Conservation (phyloP, 164 flowering plant species). For the Annona squamosa region DNA sequence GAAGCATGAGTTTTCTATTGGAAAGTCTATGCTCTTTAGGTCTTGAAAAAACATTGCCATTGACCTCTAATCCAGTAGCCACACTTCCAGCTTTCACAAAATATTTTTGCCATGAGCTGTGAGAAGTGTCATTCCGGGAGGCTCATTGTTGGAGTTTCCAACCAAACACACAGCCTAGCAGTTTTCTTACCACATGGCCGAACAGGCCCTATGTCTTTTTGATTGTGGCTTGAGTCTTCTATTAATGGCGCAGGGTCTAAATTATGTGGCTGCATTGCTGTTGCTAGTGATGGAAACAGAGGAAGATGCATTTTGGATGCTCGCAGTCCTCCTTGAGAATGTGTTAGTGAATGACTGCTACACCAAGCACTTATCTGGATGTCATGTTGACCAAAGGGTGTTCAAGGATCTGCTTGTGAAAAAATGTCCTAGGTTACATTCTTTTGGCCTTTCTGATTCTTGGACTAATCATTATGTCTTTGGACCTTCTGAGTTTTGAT, state of each 20-base stretch:
- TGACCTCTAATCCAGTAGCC: too few species aligned
- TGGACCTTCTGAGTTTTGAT: neutral
- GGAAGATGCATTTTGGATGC: conserved; percentile 99
- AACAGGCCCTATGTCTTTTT: neutral
- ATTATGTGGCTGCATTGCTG: conserved; percentile 89
- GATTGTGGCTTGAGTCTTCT: neutral
- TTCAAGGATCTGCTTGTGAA: conserved; percentile 74
- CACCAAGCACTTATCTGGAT: conserved; percentile 85
- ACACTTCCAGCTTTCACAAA: too few species aligned
- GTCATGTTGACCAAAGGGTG: conserved; percentile 96
- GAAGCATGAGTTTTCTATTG: too few species aligned
- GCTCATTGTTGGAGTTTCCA: too few species aligned
- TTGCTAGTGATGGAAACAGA: conserved; percentile 97
- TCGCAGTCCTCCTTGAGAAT: conserved; percentile 84
- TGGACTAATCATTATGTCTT: neutral
- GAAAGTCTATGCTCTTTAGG: too few species aligned
- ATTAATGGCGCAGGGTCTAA: conserved; percentile 66
- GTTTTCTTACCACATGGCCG: neutral
- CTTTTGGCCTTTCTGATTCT: neutral
- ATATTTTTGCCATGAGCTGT: too few species aligned
- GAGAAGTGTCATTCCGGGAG: too few species aligned
- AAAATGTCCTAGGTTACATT: conserved; percentile 68
- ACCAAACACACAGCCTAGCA: neutral
- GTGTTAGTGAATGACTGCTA: conserved; percentile 91
- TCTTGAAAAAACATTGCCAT: too few species aligned